A percentile compares a stretch with the other conserved stretches of the same genome.
phyloP scores from a whole-genome alignment of 169 alveolate genomes.

The Theileria orientalis region DNA sequence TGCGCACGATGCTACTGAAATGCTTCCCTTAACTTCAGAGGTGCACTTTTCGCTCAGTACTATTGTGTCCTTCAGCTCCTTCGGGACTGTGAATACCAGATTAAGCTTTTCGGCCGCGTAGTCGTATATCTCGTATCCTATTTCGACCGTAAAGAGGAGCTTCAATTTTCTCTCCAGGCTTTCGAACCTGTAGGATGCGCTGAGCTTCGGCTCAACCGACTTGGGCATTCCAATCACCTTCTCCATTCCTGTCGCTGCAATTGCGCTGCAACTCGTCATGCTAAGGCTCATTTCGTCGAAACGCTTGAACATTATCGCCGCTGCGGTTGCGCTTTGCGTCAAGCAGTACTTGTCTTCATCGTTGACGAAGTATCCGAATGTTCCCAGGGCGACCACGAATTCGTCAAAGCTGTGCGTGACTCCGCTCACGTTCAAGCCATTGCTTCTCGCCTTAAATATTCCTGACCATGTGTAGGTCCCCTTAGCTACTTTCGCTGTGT shows the following conservation, averaged over 20 bases:
- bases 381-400: constrained; percentile 4
- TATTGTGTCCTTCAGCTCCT: too few relatives aligned
- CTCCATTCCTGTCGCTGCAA: background rate
- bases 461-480: background rate
- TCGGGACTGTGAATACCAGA: too few relatives aligned
- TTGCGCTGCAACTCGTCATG: background rate
- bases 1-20: too few relatives aligned
- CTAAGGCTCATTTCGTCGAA: background rate
- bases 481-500: too few relatives aligned
- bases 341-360: background rate
- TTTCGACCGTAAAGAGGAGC: too few relatives aligned
- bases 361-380: background rate
- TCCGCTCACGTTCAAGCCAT: background rate
- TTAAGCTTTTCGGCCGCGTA: too few relatives aligned
- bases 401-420: background rate
- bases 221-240: background rate
- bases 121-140: too few relatives aligned
- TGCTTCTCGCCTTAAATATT: background rate
- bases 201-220: too few relatives aligned
- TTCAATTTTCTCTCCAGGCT: too few relatives aligned
- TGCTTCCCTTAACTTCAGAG: too few relatives aligned
- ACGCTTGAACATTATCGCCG: background rate
- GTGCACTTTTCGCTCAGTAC: too few relatives aligned
- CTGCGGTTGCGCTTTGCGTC: background rate
- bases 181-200: too few relatives aligned